phyloP scores from a whole-genome alignment of 2,329 filamentous ascomycete genomes.

The Lachnum nothofagi region DNA sequence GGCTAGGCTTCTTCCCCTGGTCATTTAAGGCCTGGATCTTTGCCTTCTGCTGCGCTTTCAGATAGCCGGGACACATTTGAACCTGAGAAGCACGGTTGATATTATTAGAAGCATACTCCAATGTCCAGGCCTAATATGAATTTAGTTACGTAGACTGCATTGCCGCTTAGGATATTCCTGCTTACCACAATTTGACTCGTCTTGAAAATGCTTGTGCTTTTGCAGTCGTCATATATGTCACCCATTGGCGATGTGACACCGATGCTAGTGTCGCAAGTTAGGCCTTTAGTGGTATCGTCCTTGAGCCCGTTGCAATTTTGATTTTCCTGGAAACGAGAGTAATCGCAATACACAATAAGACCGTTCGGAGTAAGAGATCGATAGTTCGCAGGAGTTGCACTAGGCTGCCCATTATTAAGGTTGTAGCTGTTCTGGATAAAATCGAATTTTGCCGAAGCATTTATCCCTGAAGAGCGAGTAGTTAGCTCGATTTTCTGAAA shows the following conservation, averaged over 20 bases:
- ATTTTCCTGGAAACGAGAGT: background rate
- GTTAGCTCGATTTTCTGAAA: background rate
- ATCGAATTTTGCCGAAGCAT: background rate
- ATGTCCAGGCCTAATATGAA: background rate
- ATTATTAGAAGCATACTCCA: background rate
- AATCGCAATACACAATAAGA: background rate
- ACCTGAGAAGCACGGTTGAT: background rate
- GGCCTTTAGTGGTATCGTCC: background rate
- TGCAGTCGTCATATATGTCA: background rate
- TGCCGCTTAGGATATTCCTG: background rate
- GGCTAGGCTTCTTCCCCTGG: background rate
- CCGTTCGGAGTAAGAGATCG: background rate
- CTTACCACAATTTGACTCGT: background rate
- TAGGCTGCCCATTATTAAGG: background rate
- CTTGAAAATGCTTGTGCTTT: background rate
- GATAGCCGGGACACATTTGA: background rate
- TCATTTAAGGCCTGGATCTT: background rate
- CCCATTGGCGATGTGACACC: background rate
- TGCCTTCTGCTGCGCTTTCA: background rate
- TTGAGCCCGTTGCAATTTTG: background rate
- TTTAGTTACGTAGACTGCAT: background rate
- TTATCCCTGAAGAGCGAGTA: background rate
- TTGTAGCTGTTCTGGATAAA: background rate
- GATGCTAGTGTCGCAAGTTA: background rate
- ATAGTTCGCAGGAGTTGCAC: background rate